phyloP scores from a whole-genome alignment of 2,329 filamentous ascomycete species.

The Tolypocladium endophyticum region DNA sequence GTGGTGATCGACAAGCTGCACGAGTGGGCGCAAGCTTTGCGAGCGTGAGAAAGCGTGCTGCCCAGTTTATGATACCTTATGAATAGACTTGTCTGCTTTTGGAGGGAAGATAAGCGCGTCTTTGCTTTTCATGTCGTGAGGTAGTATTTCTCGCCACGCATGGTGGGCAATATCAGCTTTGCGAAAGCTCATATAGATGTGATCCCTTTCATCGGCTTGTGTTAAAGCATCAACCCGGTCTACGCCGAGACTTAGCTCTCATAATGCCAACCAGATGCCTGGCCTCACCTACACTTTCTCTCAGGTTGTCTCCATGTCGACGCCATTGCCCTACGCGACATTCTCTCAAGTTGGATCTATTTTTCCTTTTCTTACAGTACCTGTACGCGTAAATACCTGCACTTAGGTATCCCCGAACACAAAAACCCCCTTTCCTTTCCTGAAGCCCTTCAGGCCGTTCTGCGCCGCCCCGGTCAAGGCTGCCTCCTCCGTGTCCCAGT shows the following conservation, averaged over 20 bases:
- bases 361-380: background rate
- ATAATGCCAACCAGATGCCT: too few relatives aligned
- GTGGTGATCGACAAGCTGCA: conserved; percentile 93
- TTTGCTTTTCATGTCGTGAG: background rate
- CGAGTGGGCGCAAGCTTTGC: conserved; percentile 84
- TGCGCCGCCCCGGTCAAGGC: conserved; percentile 65
- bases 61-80: background rate
- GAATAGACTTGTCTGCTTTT: background rate
- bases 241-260: too few relatives aligned
- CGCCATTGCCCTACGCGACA: too few relatives aligned
- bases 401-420: conserved; percentile 55
- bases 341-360: background rate
- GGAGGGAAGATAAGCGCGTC: background rate
- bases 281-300: too few relatives aligned
- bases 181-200: too few relatives aligned
- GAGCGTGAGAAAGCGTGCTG: conserved; percentile 41
- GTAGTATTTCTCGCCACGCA: background rate
- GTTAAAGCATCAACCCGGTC: too few relatives aligned
- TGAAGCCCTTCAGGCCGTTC: conserved; percentile 73
- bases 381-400: background rate
- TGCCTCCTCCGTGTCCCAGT: conserved; percentile 64
- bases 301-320: too few relatives aligned
- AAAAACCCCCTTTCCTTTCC: conserved; percentile 83
- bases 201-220: too few relatives aligned
- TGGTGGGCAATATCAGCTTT: background rate